Evolutionary conservation across 2,329 filamentous ascomycete species (phyloP), one percentile per base, ranked within the genome.

Genomic region (Nothophoma quercina): DNA sequence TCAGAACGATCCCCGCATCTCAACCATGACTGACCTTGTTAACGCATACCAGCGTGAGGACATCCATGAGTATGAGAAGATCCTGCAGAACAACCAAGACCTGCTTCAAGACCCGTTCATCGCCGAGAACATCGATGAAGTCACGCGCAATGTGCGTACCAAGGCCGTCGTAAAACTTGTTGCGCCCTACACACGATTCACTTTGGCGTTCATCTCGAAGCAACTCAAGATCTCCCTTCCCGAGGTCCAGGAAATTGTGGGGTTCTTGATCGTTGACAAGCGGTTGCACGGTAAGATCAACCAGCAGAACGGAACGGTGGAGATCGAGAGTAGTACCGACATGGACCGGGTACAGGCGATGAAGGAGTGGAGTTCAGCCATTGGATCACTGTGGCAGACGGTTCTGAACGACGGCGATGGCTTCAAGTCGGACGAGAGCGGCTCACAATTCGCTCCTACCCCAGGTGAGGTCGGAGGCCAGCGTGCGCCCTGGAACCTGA

Each of bases 101-200:
- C 87, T 99, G 21, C 82, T 98, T 30, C 86, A 88, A 10, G 95
- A 99, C 73, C 88, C 90, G 0, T 99, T 98, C 78, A 99, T 99
- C 65, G 93, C 93, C 22, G 95, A 98, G 77, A 98, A 99, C 72
- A 99, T 99, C 64, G 95, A 98, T 75, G 95, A 99, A 77, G 93
- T 99, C 51, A 99, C 93, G 44, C 90, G 95, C 34, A 97, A 95
- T 75, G 96, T 99, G 89, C 90, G 95, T 47, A 98, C 93, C 61
- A 97, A 97, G 81, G 93, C 93, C 1, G 87, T 98, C 8, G 79
- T 96, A 59, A 96, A 95, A 77, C 82, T 98, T 19, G 95, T 98
- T 59, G 92, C 92, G 4, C 95, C 95, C 0, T 99, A 98, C 79
- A 96, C 91, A 5, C 87, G 92, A 43, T 96, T 98, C 84, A 91